These are phyloP conservation scores for Fusarium sp. DNA, from an alignment of 2,329 filamentous ascomycete genomes.

Conservation along the genomic window DNA sequence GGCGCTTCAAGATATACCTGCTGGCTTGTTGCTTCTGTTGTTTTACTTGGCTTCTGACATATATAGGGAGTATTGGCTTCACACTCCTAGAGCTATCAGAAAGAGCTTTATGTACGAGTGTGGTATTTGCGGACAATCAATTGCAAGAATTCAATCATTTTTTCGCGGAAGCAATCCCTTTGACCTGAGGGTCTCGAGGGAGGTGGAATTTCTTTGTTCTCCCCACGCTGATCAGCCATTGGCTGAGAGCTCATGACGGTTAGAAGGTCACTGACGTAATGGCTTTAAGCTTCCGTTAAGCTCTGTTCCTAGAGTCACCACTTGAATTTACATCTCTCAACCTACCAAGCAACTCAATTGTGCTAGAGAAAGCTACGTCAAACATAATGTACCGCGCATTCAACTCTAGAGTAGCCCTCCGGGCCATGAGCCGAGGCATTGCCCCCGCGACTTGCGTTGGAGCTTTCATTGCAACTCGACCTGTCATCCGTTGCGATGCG, in stretches of 20 bases:
- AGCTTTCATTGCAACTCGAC: conserved; percentile 44
- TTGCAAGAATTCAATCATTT: conserved; percentile 11
- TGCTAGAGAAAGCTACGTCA: not conserved
- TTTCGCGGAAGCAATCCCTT: not conserved
- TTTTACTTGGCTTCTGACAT: conserved; percentile 29
- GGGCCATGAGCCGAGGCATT: conserved; percentile 48
- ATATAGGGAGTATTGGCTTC: conserved; percentile 7
- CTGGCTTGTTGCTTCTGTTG: conserved; percentile 24
- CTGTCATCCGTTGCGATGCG: conserved; percentile 51
- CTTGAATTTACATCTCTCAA: conserved; percentile 6
- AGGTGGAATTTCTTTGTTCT: conserved; percentile 31
- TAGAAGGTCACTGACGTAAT: conserved; percentile 41
- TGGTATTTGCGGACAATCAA: conserved; percentile 26
- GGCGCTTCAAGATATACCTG: conserved; percentile 47
- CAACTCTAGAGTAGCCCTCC: conserved; percentile 38
- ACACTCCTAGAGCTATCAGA: not conserved
- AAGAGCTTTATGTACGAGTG: conserved; percentile 10
- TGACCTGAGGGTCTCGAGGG: not conserved
- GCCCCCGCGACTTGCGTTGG: conserved; percentile 50
- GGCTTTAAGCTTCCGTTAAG: conserved; percentile 16
- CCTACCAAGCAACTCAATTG: conserved; percentile 5
- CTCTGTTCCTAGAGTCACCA: conserved; percentile 8
- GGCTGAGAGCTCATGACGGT: conserved; percentile 30
- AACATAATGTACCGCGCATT: conserved; percentile 45
- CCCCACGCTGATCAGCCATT: conserved; percentile 38